Base-by-base conservation (phyloP, 306 rosid species). In the Biancaea sappan region DNA sequence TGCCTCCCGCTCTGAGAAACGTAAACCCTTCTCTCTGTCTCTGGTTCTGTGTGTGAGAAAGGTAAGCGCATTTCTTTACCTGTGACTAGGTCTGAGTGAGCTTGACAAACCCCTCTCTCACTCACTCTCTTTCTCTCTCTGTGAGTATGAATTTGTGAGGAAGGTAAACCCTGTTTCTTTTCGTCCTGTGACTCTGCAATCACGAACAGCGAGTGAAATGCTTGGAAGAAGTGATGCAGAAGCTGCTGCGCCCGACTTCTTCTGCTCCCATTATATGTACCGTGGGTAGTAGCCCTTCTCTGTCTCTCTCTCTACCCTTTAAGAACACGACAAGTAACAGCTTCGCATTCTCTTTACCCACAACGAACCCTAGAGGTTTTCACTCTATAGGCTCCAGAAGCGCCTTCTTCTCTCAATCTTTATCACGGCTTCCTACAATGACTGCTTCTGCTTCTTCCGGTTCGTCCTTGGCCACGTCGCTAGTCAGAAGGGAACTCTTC, bases 151-250 rank as follows among this genome's bases (percentile, higher is more conserved):
- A 4, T 50, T 8, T 6, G 56, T 2, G 56, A 19, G 12, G 2
- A 18, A 18, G 26, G 6, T 50, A 18, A 19, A 6, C 56, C 26
- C 21, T 18, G 7, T 18, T 50, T 50, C 26, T 18, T 9, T 61
- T 35, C n/a, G n/a, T n/a, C 38, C 13, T 16, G 21, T 29, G 12
- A 21, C 48, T 3, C 48, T 7, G 41, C 24, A 18, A n/a, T 38
- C 50, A 40, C 15, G 22, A 24, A 26, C 28, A 12, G 51, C 16
- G 26, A 16, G 9, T 44, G 89, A 90, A 77, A 90, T 90, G 96
- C 96, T 75, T 19, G 57, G 12, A 43, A 72, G 70, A 29, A 85
- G 90, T 19, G 65, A 91, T 91, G 97, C 92, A 82, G 91, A 91
- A 89, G 69, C 84, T 91, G 82, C 77, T 86, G 64, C 89, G 92